Evolutionary conservation across 2,329 filamentous ascomycete species (phyloP), one percentile per base, ranked within the genome.

Genomic region (Hawksworthiomyces lignivorus): DNA sequence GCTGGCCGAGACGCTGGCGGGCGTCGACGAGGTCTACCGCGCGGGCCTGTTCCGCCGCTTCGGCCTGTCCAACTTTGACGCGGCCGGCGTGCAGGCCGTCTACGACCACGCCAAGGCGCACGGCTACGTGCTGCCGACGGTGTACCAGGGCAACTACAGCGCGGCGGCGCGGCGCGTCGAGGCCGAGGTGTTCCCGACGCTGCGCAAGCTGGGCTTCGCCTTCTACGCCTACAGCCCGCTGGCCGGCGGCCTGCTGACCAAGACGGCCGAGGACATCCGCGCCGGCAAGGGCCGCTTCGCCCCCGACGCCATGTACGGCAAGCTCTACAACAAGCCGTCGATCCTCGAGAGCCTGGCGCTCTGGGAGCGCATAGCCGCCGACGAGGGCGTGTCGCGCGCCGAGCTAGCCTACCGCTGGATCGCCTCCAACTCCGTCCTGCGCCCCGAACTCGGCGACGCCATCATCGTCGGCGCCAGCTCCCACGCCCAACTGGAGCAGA

Each of bases 321-420:
- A 8, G 11, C 8, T 38, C n/a, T 43, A 36, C 39, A 12, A 26
- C 17, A 30, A 32, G 42, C 41, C 48, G 21, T 5, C 15, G 8
- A 21, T 40, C 22, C 18, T 42, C 1, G 43, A n/a, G 9, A 33
- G 28, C 11, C 29, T 48, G 15, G 32, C 11, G 12, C 7, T n/a
- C 2, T 43, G 37, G 41, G 15, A 22, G 4, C 9, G 20, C 8
- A 12, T 42, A 11, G 43, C 43, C 7, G 31, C 15, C 2, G 35
- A 36, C 3, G 40, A 41, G 14, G 48, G 41, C 18, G 26, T 44
- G 3, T 10, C 22, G 2, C 22, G 10, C 2, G 38, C 19, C n/a
- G 45, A 44, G 45, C 34, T 45, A 19, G 60, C 66, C 3, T 53
- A 66, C 8, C 54, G 66, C 5, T 69, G 66, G 66, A 57, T 56